Evolutionary conservation across 78 protist species (phyloP).

Genomic region (Dictyostelium brefeldianum): DNA sequence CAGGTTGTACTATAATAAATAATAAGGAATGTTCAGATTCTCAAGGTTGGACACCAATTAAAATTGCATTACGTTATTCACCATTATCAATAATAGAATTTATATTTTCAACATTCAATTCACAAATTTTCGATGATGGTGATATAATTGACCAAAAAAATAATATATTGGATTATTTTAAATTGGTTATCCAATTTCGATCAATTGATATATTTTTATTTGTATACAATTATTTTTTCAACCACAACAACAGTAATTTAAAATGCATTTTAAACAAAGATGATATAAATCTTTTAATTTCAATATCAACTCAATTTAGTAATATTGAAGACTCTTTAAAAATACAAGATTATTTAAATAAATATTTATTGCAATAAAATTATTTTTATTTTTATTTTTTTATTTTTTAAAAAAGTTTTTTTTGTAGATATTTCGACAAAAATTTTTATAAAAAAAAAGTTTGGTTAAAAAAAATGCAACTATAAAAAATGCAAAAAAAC

Average conservation of each 20-base stretch:
- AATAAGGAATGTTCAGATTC: neutral
- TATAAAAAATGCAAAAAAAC: too few relatives aligned
- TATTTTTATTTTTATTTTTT: too few relatives aligned
- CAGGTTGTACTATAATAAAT: neutral
- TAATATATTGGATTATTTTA: neutral
- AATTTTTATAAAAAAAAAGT: too few relatives aligned
- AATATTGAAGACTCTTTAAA: neutral
- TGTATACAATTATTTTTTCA: neutral
- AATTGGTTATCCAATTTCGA: neutral
- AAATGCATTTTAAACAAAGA: neutral
- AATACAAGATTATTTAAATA: neutral
- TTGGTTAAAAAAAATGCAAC: too few relatives aligned
- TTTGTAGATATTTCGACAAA: too few relatives aligned
- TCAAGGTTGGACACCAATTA: conserved; percentile 47
- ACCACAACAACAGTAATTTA: neutral
- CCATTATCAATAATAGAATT: conserved; percentile 38
- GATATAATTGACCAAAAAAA: neutral
- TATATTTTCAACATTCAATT: neutral
- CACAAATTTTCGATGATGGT: neutral
- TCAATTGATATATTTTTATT: neutral
- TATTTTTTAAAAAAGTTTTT: too few relatives aligned
- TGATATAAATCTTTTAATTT: neutral
- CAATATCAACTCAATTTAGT: neutral
- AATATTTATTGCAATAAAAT: neutral
- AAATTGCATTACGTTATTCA: conserved; percentile 43